phyloP scores from a whole-genome alignment of 2,329 filamentous ascomycete species.

The Colletotrichum sansevieriae region DNA sequence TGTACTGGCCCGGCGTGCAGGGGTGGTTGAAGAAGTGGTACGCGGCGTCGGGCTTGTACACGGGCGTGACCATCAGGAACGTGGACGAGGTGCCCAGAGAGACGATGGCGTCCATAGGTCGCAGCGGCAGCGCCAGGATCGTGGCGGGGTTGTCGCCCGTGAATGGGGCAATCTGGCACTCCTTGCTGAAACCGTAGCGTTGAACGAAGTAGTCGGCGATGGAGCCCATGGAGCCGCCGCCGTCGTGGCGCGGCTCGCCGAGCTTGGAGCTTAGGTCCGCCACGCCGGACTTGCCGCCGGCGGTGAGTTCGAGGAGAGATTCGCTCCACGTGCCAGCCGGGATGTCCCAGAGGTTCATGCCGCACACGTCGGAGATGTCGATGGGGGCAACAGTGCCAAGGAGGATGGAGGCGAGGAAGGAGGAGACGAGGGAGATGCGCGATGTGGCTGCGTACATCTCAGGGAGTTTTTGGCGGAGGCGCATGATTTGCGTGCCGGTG shows the following conservation, averaged over 20 bases:
- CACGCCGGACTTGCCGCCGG: conserved; percentile 69
- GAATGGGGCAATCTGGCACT: conserved; percentile 85
- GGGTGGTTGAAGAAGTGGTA: conserved; percentile 99
- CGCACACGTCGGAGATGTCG: conserved; percentile 94
- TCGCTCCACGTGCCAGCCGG: conserved; percentile 79
- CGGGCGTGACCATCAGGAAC: conserved; percentile 96
- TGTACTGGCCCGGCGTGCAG: conserved; percentile 89
- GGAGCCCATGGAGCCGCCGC: conserved; percentile 80
- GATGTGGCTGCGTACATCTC: conserved; percentile 84
- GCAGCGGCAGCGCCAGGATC: conserved; percentile 89
- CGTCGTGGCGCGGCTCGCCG: conserved; percentile 83
- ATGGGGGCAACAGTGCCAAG: conserved; percentile 88
- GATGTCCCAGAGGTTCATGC: conserved; percentile 98
- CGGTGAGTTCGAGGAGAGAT: conserved; percentile 79
- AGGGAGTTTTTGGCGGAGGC: conserved; percentile 84
- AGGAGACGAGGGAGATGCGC: conserved; percentile 93
- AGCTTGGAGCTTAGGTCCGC: conserved; percentile 80
- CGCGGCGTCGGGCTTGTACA: conserved; percentile 87
- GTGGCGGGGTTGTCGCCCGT: conserved; percentile 98
- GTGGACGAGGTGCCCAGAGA: conserved; percentile 96
- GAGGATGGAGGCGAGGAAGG: conserved; percentile 92
- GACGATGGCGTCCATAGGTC: conserved; percentile 91
- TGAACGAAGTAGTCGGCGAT: conserved; percentile 84
- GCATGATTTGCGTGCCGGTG: conserved; percentile 95
- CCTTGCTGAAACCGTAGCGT: conserved; percentile 80